Percentiles rank a stretch among this genome's conserved stretches.
These are phyloP conservation scores for Phytophthora cactorum DNA, from an alignment of 352 stramenopile species.

Conservation along the genomic window DNA sequence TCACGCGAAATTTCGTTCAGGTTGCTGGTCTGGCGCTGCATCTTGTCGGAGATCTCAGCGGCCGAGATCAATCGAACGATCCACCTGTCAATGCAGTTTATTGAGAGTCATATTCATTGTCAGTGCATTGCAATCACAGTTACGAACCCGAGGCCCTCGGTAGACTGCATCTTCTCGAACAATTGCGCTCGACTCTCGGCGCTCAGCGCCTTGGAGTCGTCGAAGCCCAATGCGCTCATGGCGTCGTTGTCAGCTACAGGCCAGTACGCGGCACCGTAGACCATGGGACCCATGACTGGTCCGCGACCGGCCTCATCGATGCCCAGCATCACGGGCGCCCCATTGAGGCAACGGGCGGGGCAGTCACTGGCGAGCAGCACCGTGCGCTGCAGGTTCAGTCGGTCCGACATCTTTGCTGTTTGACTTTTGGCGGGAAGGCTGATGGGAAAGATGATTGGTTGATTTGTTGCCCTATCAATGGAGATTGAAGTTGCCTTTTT, in stretches of 20 bases:
- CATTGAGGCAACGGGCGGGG: conserved; percentile 63
- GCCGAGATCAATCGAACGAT: conserved; percentile 92
- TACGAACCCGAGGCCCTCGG: conserved; percentile 62
- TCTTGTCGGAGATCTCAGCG: conserved; percentile 95
- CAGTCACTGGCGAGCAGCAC: conserved; percentile 69
- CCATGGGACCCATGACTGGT: conserved; percentile 95
- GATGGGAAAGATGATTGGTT: not conserved
- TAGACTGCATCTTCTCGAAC: conserved; percentile 90
- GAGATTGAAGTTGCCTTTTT: not conserved
- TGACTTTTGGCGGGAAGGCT: not conserved
- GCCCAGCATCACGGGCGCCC: conserved; percentile 88
- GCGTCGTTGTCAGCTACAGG: conserved; percentile 60
- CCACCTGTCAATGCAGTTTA: conserved; percentile 60
- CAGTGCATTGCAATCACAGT: conserved; percentile 8
- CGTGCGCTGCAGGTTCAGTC: conserved; percentile 54
- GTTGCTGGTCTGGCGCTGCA: conserved; percentile 91
- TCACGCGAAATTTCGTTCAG: conserved; percentile 96
- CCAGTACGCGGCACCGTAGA: conserved; percentile 95
- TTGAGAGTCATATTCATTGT: conserved; percentile 1
- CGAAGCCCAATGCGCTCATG: conserved; percentile 91
- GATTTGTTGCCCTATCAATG: not conserved
- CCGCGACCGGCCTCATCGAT: conserved; percentile 96
- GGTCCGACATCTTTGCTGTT: conserved; percentile 9
- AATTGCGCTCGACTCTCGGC: conserved; percentile 86
- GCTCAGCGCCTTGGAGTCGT: conserved; percentile 95